phyloP scores from a whole-genome alignment of 169 alveolate genomes.

The Plasmodium cynomolgi region DNA sequence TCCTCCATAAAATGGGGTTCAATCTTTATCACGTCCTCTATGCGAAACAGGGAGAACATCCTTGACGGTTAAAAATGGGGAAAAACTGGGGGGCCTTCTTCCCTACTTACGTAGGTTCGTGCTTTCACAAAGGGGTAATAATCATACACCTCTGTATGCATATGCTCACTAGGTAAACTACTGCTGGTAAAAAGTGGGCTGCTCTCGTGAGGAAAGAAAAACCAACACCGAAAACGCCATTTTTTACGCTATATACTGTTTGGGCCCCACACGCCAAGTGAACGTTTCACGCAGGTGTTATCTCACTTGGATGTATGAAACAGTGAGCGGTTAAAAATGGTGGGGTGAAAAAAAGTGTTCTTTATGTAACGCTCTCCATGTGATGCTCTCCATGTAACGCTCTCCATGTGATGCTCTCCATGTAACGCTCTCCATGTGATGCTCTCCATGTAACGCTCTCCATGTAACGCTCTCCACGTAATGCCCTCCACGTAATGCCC shows the following conservation, averaged over 20 bases:
- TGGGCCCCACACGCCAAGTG: neutral
- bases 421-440: neutral
- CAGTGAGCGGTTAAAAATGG: neutral
- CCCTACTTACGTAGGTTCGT: neutral
- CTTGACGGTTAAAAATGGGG: neutral
- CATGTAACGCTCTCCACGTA: too few species aligned
- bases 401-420: neutral
- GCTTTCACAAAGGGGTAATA: neutral
- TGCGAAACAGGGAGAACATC: slow-evolving; percentile 63
- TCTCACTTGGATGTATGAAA: neutral
- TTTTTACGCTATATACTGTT: neutral
- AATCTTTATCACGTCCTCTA: slow-evolving; percentile 52
- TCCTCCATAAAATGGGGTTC: slow-evolving; percentile 60
- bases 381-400: neutral
- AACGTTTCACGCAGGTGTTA: neutral
- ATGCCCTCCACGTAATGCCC: neutral
- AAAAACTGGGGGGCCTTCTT: neutral
- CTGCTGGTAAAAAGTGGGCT: neutral
- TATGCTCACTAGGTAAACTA: neutral
- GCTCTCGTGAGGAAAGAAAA: neutral
- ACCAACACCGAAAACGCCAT: neutral
- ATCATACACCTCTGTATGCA: neutral
- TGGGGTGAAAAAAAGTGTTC: neutral
- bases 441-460: neutral
- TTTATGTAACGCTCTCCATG: neutral